phyloP scores from a whole-genome alignment of 1,139 yeast genomes.

The Suhomyces yuchorum region DNA sequence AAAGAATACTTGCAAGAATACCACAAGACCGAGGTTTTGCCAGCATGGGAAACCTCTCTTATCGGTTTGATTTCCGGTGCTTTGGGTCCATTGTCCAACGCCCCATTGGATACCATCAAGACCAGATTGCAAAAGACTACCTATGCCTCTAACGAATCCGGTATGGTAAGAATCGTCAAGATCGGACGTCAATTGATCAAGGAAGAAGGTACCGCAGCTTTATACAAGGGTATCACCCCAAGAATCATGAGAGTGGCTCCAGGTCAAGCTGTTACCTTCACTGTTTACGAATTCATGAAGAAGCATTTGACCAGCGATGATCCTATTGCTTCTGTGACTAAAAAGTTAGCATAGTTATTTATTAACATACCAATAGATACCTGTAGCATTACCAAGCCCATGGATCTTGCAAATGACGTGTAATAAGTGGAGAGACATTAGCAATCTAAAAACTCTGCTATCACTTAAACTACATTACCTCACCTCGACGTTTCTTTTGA shows the following conservation, averaged over 20 bases:
- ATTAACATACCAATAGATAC: conserved; percentile 2
- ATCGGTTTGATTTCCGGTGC: conserved; percentile 95
- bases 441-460: too few species aligned
- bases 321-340: conserved; percentile 20
- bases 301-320: conserved; percentile 54
- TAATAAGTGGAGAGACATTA: too few species aligned
- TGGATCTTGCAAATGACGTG: too few species aligned
- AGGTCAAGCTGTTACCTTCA: conserved; percentile 97
- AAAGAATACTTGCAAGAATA: conserved; percentile 70
- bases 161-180: conserved; percentile 72
- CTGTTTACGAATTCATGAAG: conserved; percentile 90
- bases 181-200: conserved; percentile 80
- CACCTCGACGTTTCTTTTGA: too few species aligned
- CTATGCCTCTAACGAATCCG: conserved; percentile 69
- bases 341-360: conserved; percentile 25
- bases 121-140: conserved; percentile 94
- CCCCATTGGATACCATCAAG: conserved; percentile 96
- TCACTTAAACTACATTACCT: too few species aligned
- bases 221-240: conserved; percentile 97
- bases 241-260: conserved; percentile 99
- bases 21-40: conserved; percentile 67
- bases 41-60: conserved; percentile 91
- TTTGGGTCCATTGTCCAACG: conserved; percentile 95
- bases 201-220: conserved; percentile 87
- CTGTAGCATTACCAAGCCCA: too few species aligned